Evolutionary conservation across 1,139 yeast species (phyloP), one percentile per base, ranked within the genome.

Genomic region (Arxiozyma heterogenica): DNA sequence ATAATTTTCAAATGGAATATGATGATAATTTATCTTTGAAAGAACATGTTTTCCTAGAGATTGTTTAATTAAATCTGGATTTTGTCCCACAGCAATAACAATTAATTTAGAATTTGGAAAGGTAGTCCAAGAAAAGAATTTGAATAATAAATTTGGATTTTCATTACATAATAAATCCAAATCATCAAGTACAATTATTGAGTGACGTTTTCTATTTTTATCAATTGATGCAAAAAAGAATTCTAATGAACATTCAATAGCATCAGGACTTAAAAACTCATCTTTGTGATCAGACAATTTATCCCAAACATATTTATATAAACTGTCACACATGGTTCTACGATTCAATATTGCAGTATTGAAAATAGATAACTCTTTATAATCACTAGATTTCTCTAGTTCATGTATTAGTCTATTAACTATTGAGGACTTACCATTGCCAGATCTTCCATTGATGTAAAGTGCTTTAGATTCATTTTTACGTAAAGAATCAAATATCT

Each of bases 101-200:
- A 89, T 80, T 51, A 90, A 73, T 61, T 83, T 83, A 3, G 96
- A 86, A 58, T 81, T 73, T 9, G 78, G 72, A 60, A 84, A 80
- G 0, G 94, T 81, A 12, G 97, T 95, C 97, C 97, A 90, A 68
- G 90, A 89, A 75, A 90, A 87, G 63, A 90, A 86, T 65, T 90
- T 89, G 70, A 89, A 89, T 83, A 89, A 81, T 47, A 89, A n/a
- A 39, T 51, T 46, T n/a, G 46, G 90, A 44, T 81, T 79, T 22
- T 51, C 46, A 5, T 49, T 82, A 21, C 87, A 88, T 54, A 90
- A 75, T 67, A 86, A 95, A 67, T 90, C 97, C 57, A 90, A 73
- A 66, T 90, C 96, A 68, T 90, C 96, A 72, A 90, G 74, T 51
- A 90, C 72, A 0, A 90, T 84, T 22, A 90, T 83, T 18, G 55